These are phyloP conservation scores for Theobroma cacao DNA, from an alignment of 345 rosid species.

Conservation along the genomic window DNA sequence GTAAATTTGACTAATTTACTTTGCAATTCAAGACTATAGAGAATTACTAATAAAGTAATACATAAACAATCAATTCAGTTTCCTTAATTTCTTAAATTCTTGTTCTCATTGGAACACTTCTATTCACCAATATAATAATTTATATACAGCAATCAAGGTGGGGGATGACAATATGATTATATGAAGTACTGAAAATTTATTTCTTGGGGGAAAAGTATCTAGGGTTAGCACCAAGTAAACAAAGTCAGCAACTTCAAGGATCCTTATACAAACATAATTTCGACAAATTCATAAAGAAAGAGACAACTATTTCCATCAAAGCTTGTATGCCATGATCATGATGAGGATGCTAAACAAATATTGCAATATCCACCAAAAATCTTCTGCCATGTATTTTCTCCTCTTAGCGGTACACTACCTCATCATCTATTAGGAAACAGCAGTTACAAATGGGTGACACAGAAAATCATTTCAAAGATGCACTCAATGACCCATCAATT, in stretches of 20 bases:
- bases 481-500: slow-evolving; percentile 8
- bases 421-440: slow-evolving; percentile 3
- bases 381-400: not conserved
- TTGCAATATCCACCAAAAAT: not conserved
- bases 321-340: not conserved
- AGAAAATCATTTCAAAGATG: slow-evolving; percentile 15
- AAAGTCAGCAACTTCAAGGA: slow-evolving; percentile 7
- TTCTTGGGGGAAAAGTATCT: not conserved
- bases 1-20: not conserved
- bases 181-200: not conserved
- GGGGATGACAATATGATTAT: not conserved
- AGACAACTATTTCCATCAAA: not conserved
- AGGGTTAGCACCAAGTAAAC: slow-evolving; percentile 9
- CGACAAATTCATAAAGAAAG: not conserved
- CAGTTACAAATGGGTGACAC: slow-evolving; percentile 11
- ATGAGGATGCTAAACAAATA: not conserved
- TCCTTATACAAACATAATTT: not conserved
- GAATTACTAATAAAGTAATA: not conserved
- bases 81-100: not conserved
- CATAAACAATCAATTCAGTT: not conserved
- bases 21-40: not conserved
- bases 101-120: not conserved
- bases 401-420: not conserved
- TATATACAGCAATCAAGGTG: not conserved
- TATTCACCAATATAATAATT: not conserved